Percentiles rank a stretch among this genome's conserved stretches.
Conservation (phyloP, 192 early-diverging fungal genomes). For the Coemansia guatemalensis region DNA sequence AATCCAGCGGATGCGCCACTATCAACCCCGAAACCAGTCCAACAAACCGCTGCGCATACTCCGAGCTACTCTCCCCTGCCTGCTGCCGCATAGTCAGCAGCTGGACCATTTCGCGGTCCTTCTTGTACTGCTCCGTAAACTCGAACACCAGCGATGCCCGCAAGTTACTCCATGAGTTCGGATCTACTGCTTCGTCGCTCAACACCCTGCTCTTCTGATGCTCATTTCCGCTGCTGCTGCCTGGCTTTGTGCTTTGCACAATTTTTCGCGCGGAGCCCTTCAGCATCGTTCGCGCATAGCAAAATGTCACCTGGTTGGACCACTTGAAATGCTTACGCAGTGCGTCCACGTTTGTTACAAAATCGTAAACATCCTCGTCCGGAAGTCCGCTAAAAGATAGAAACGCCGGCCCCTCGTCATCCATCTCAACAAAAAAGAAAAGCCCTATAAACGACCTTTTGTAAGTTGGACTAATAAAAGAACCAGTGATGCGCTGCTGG, state of each 20-base stretch:
- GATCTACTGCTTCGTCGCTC: constrained; percentile 44
- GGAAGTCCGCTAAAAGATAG: constrained; percentile 49
- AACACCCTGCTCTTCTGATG: constrained; percentile 21
- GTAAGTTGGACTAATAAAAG: constrained; percentile 95
- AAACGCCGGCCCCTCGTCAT: constrained; percentile 54
- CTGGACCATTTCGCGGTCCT: constrained; percentile 38
- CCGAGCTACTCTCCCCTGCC: constrained; percentile 41
- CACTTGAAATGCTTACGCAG: constrained; percentile 54
- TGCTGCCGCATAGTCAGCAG: constrained; percentile 39
- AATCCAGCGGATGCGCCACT: constrained; percentile 33
- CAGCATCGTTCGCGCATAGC: constrained; percentile 53
- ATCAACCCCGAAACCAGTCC: constrained; percentile 25
- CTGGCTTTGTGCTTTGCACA: constrained; percentile 5
- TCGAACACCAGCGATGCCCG: constrained; percentile 38
- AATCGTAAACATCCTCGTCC: constrained; percentile 43
- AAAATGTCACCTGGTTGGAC: constrained; percentile 49
- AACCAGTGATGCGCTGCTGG: constrained; percentile 86
- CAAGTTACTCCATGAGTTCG: constrained; percentile 47
- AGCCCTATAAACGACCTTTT: no score
- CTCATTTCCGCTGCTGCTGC: not conserved
- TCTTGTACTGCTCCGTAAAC: constrained; percentile 30
- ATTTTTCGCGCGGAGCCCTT: constrained; percentile 45
- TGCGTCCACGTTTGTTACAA: constrained; percentile 46
- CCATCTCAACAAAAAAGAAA: constrained; percentile 10
- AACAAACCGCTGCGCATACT: constrained; percentile 48